Evolutionary conservation across 257 asterid species (phyloP), one percentile per base, ranked within the genome.

Genomic region (Fraxinus quadrangulata): DNA sequence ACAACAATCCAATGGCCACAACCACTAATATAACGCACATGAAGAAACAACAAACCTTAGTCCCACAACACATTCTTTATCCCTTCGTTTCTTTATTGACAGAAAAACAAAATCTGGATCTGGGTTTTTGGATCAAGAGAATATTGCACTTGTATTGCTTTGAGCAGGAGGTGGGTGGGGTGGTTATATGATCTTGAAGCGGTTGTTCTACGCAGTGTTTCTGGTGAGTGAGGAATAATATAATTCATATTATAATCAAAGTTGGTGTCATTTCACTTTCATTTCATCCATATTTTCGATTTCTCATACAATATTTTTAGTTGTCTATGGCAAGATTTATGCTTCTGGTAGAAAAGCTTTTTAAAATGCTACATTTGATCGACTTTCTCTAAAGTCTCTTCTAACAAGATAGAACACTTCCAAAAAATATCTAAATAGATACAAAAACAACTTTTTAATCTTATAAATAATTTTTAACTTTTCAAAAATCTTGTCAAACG

Each of bases 21-120:
- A 77, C 93, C 85, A 85, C 70, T 21, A 82, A 30, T 12, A 87
- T 37, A 17, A 90, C 14, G n/a, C 91, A 90, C 65, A 84, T 67
- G 83, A 88, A 84, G 34, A 85, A 37, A 86, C 88, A 87, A 79
- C 95, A 91, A 2, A 91, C 78, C 67, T 80, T 90, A 0, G 87
- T 74, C 2, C 90, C 87, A 36, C 93, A 91, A 74, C 97, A 90
- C 95, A 90, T 90, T 70, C 75, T 80, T 47, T 14, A 4, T 47
- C 56, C 56, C 56, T 47, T 47, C 4, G 56, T 13, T 47, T 47
- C 56, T 47, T 14, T 47, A 47, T 47, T 16, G 2, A 47, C 59
- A 4, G 59, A 47, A 47, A 47, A 16, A 16, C 7, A 47, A 47
- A 47, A 16, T 47, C 21, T 14, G 59, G 59, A 47, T 47, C 59